Evolutionary conservation across 2,329 filamentous ascomycete genomes (phyloP).

Genomic region (Pseudogymnoascus sp.): DNA sequence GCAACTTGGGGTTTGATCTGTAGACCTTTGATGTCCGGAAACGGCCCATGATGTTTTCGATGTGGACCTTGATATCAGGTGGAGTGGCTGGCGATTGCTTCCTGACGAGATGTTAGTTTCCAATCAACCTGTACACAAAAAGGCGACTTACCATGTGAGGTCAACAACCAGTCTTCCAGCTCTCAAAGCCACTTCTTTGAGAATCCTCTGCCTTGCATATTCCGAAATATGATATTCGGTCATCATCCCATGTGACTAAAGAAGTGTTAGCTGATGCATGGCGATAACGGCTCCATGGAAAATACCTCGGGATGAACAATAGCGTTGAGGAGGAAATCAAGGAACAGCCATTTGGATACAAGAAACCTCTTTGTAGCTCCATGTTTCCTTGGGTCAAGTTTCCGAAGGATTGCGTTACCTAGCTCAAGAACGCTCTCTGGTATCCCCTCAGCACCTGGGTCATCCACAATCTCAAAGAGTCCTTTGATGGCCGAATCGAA

Average conservation of each 20-base stretch:
- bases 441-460: constrained; percentile 75
- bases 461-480: constrained; percentile 79
- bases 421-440: constrained; percentile 79
- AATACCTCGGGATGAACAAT: constrained; percentile 82
- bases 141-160: constrained; percentile 52
- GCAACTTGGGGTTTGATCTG: constrained; percentile 46
- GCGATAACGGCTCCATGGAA: not conserved
- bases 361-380: constrained; percentile 74
- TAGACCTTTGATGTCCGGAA: constrained; percentile 41
- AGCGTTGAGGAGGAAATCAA: constrained; percentile 73
- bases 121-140: constrained; percentile 2
- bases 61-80: constrained; percentile 54
- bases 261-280: constrained; percentile 16
- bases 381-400: constrained; percentile 63
- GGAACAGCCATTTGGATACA: constrained; percentile 86
- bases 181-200: constrained; percentile 71
- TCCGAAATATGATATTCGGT: constrained; percentile 88
- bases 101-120: constrained; percentile 26
- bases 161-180: constrained; percentile 74
- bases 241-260: constrained; percentile 55
- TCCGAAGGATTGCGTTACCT: constrained; percentile 72
- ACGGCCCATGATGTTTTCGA: constrained; percentile 61
- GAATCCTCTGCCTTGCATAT: constrained; percentile 74
- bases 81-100: constrained; percentile 55
- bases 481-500: constrained; percentile 74